Evolutionary conservation across 495 filamentous ascomycete species (phyloP).

Genomic region (Neurospora discreta): DNA sequence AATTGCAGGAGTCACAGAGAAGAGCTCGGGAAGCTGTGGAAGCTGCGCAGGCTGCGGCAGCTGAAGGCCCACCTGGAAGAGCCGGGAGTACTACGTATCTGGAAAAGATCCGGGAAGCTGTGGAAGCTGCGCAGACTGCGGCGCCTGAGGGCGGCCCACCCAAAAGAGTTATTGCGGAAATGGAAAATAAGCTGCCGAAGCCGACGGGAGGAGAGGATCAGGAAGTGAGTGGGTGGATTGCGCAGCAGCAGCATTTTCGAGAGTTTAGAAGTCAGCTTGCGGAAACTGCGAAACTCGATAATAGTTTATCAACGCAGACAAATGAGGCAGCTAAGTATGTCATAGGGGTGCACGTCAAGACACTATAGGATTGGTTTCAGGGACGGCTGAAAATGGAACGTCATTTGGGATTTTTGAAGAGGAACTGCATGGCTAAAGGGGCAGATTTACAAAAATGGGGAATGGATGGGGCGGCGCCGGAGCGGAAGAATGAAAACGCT

Average conservation of each 20-base stretch:
- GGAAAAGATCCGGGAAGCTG: neutral
- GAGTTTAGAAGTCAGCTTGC: neutral
- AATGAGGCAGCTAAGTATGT: neutral
- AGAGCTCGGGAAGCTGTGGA: neutral
- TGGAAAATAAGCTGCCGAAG: neutral
- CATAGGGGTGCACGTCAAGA: neutral
- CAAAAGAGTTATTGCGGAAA: neutral
- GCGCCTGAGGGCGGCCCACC: neutral
- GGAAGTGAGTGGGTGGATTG: neutral
- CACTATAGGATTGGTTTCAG: neutral
- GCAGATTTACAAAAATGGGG: neutral
- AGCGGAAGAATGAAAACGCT: neutral
- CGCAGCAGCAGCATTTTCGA: neutral
- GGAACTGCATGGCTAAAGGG: neutral
- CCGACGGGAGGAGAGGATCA: neutral
- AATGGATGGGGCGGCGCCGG: neutral
- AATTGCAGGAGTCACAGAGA: neutral
- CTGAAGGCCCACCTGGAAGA: neutral
- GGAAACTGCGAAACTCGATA: neutral
- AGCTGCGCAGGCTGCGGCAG: neutral
- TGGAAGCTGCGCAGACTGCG: neutral
- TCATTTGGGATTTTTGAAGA: neutral
- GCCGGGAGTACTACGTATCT: neutral
- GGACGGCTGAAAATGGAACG: neutral
- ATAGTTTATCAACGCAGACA: neutral